These are phyloP conservation scores for Trichoderma harzianum DNA, from an alignment of 2,329 filamentous ascomycete species.

Conservation along the genomic window DNA sequence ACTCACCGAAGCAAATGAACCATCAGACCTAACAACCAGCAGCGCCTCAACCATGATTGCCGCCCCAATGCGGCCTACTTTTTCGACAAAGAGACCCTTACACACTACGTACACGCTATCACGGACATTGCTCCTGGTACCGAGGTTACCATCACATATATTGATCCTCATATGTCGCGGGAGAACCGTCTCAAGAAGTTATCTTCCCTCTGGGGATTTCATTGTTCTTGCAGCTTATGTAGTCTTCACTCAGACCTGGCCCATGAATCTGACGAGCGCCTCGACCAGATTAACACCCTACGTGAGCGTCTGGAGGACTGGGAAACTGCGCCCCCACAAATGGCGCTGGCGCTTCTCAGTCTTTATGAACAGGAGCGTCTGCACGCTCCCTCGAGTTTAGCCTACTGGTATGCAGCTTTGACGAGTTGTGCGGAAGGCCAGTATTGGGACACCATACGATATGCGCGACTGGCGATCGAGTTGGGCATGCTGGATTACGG, in stretches of 20 bases:
- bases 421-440: constrained; percentile 40
- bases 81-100: constrained; percentile 37
- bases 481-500: constrained; percentile 27
- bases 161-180: constrained; percentile 31
- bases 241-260: constrained; percentile 26
- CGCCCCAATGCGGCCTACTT: constrained; percentile 44
- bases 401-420: constrained; percentile 37
- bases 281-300: constrained; percentile 32
- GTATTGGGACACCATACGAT: constrained; percentile 37
- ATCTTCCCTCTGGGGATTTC: constrained; percentile 38
- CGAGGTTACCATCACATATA: constrained; percentile 44
- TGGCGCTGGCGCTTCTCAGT: constrained; percentile 39
- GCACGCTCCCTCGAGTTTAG: constrained; percentile 33
- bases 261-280: constrained; percentile 37
- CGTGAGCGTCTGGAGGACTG: not conserved
- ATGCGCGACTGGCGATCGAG: constrained; percentile 39
- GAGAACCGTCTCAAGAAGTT: constrained; percentile 30
- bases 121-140: constrained; percentile 40
- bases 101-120: constrained; percentile 39
- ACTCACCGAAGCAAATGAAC: not conserved
- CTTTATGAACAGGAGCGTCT: constrained; percentile 41
- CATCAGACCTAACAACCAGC: constrained; percentile 21
- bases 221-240: constrained; percentile 40
- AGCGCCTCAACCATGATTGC: constrained; percentile 45
- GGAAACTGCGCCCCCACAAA: constrained; percentile 28